Base-by-base conservation (phyloP, 192 early-diverging fungal genomes). In the Jimgerdemannia lactiflua region DNA sequence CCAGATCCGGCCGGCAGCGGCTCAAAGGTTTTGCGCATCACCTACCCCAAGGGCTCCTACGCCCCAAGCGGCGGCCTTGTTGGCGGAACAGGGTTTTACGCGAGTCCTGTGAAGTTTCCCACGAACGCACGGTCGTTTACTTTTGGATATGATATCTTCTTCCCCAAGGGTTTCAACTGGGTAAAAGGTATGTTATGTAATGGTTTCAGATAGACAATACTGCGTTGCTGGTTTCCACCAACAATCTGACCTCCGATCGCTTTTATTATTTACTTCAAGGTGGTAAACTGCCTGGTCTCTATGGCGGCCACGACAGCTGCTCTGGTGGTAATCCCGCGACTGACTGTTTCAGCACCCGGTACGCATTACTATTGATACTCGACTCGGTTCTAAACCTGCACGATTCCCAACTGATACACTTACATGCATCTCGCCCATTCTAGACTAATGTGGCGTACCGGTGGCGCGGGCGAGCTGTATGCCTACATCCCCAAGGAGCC, bases 271-370 rank as follows among this genome's bases (percentile, higher is more conserved):
- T 29, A 20, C 20, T 43, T n/a, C 19, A 70, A 81, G 80, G 88
- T 67, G 88, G 88, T n/a, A 89, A 89, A 42, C 74, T 89, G 11
- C 87, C 88, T 42, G 87, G 88, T 20, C 67, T 88, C n/a, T 89
- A 86, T 79, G 88, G 81, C 65, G 88, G 88, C 42, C 77, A 78
- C 29, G 43, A 71, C 9, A 73, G 80, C 49, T 89, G 88, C 75
- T 79, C 76, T 72, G 88, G 85, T 18, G 88, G 88, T 43, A 80
- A 86, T 68, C 70, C 74, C 14, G 82, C 87, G 4, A 66, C 42
- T 40, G 74, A 72, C 64, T 89, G 88, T 72, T 89, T 89, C 76
- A 87, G 87, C 29, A 80, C 87, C 0, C 82, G 88, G 75, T 88
- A 80, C 75, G 78, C 85, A 79, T 69, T 80, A 49, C 18, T 44